Evolutionary conservation across 805 yeast genomes (phyloP), one percentile per base, ranked within the genome.

Genomic region (Lipomyces anomalus): DNA sequence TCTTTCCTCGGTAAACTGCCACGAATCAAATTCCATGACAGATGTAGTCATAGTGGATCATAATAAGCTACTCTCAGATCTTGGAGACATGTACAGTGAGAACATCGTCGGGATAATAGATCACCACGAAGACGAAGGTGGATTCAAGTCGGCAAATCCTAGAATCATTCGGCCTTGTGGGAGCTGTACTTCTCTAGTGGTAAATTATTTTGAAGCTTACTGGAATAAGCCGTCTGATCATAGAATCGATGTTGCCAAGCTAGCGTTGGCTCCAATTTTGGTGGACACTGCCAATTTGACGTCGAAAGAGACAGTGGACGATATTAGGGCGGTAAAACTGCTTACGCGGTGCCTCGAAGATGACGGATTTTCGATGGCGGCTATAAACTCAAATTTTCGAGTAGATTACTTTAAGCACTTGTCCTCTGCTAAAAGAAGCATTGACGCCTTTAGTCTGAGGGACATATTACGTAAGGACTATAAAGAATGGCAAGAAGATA

Each of bases 381-480:
- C 18, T 37, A 29, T n/a, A 34, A 28, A 23, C 2, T 46, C 22
- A 6, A 13, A 29, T 9, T 50, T 41, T 29, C 37, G 37, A 9
- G 23, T 7, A 7, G 13, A 41, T 4, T 65, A 60, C 40, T 76
- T 57, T 55, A 47, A 58, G 3, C 56, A 57, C 1, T 57, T 80
- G 21, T 68, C 63, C 38, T 51, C 56, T 2, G 78, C 79, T 17
- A 89, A 87, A 61, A 72, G 73, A 46, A 76, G 85, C 57, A 67
- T 89, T 30, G 61, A 63, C 2, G 88, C 86, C 0, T 68, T 92
- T 30, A 57, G 75, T 1, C 62, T 79, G 4, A 56, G 56, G 4
- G 94, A 87, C 42, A 63, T 92, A 4, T 67, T 92, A 33, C 68
- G 80, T 37, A 89, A 88, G 62, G 98, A 90, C 61, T 90, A 84